phyloP scores from a whole-genome alignment of 1,284 basidiomycete genomes.

The Apiotrichum siamense region DNA sequence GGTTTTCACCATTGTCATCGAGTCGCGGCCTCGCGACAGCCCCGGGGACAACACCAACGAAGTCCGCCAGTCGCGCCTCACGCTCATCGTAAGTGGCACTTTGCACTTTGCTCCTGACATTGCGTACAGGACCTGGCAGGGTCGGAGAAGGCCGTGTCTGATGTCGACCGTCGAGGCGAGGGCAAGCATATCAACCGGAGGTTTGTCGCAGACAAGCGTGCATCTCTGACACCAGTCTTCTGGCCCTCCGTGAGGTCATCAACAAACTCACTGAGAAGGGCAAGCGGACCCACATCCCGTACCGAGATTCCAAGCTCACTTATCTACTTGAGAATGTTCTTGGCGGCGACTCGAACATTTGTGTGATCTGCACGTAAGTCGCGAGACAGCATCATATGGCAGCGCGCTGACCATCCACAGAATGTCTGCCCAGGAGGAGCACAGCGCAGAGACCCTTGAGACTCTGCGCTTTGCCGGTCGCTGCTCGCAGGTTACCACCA shows the following conservation, averaged over 20 bases:
- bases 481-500: slow-evolving; percentile 54
- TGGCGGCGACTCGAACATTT: slow-evolving; percentile 54
- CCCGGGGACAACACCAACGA: slow-evolving; percentile 27
- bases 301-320: slow-evolving; percentile 54
- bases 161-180: slow-evolving; percentile 53
- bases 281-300: slow-evolving; percentile 50
- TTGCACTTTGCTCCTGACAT: background rate
- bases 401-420: background rate
- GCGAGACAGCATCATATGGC: background rate
- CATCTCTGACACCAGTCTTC: slow-evolving; percentile 35
- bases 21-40: slow-evolving; percentile 38
- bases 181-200: slow-evolving; percentile 56
- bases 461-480: slow-evolving; percentile 56
- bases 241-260: slow-evolving; percentile 54
- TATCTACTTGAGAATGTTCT: slow-evolving; percentile 54
- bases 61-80: slow-evolving; percentile 41
- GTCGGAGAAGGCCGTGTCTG: slow-evolving; percentile 53
- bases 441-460: slow-evolving; percentile 53
- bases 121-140: slow-evolving; percentile 51
- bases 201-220: slow-evolving; percentile 11
- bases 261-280: slow-evolving; percentile 52
- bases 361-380: slow-evolving; percentile 53
- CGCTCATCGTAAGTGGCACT: slow-evolving; percentile 5
- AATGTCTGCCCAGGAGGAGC: slow-evolving; percentile 47
- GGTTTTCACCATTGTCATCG: slow-evolving; percentile 53